Evolutionary conservation across 2,329 filamentous ascomycete genomes (phyloP).

Genomic region (Cordyceps fumosorosea): DNA sequence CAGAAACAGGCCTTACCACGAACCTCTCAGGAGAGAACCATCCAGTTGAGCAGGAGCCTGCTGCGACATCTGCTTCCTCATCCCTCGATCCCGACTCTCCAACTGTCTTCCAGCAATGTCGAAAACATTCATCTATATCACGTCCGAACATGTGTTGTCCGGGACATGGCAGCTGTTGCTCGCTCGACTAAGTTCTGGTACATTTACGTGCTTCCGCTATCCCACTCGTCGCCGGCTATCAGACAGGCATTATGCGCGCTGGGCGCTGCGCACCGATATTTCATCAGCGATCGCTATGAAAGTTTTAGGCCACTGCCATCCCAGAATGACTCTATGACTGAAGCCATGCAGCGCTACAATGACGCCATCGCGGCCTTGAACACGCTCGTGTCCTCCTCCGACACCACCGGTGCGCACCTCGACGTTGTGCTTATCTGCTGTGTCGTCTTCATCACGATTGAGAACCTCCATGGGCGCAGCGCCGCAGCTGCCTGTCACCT

Average conservation of each 20-base stretch:
- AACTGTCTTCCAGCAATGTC: background rate
- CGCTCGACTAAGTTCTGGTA: background rate
- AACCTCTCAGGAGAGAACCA: background rate
- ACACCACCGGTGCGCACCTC: slow-evolving; percentile 12
- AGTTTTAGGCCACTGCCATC: no score
- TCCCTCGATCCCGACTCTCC: background rate
- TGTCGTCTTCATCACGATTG: slow-evolving; percentile 21
- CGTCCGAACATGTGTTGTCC: background rate
- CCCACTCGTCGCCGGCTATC: background rate
- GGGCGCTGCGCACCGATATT: background rate
- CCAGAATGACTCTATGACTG: background rate
- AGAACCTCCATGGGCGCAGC: slow-evolving; percentile 18
- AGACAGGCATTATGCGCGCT: background rate
- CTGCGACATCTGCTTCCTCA: background rate
- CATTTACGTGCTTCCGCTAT: background rate
- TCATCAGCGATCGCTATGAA: background rate
- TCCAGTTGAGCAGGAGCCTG: background rate
- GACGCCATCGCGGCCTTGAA: slow-evolving; percentile 18
- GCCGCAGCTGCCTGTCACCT: slow-evolving; percentile 19
- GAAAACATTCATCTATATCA: background rate
- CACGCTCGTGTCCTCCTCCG: slow-evolving; percentile 14
- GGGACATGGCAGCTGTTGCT: background rate
- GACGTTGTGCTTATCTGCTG: slow-evolving; percentile 18
- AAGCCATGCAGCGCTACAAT: slow-evolving; percentile 18
- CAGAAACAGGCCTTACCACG: background rate